Base-by-base conservation (phyloP, 2,329 filamentous ascomycete species). In the Botryotinia narcissicola region DNA sequence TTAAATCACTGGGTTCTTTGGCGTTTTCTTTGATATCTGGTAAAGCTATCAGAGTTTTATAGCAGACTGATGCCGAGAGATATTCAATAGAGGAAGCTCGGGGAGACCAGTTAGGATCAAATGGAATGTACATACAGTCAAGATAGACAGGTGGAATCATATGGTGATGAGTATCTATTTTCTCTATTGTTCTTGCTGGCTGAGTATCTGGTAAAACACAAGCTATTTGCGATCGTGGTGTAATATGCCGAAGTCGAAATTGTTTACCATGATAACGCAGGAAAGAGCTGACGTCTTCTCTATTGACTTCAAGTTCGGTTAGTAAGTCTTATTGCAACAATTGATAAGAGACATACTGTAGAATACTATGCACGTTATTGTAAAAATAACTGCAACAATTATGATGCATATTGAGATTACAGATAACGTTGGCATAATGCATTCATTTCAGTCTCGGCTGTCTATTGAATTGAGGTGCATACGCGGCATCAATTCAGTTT, bases 91-190 rank as follows among this genome's bases (percentile, higher is more conserved):
- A 5, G 7, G 35, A 35, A 3, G 5, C n/a, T 29, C 3, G 14
- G 16, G 51, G 7, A 29, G 3, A 8, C 22, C 14, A 14, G 0
- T 40, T 9, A 1, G 22, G 4, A 5, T 0, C 20, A 37, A 40
- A 37, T 35, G 9, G 25, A 7, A 40, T 35, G 8, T 67, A 18
- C 70, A 20, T 72, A 72, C 70, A 20, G 8, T 67, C 42, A 14
- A 67, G 70, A 20, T 72, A 72, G 25, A 44, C 48, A 14, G 46
- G 48, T 2, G 70, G 48, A 22, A 72, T 46, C n/a, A 67, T 72
- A 46, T 67, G 70, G n/a, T 72, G 70, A 35, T 67, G 48, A 22
- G 61, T 60, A 51, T 72, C 70, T 42, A 67, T 72, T n/a, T 67
- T 67, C 48, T 59, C 35, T 20, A 46, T 12, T 44, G 1, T 59